Evolutionary conservation across 2,329 filamentous ascomycete species (phyloP), one percentile per base, ranked within the genome.

Genomic region (Cladosporium sphaerospermum): DNA sequence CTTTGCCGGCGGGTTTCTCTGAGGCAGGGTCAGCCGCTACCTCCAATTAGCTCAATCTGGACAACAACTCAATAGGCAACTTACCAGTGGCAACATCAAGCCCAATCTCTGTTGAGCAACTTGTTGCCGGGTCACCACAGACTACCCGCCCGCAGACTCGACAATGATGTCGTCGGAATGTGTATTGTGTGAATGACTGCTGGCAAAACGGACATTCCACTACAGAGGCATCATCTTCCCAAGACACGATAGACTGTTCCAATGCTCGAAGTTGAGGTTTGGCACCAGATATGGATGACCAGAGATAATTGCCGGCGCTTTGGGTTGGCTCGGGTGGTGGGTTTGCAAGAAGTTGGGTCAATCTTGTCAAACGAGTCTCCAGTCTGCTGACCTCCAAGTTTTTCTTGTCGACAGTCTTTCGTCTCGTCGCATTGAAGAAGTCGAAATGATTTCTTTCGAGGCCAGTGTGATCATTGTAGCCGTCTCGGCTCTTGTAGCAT

Each of bases 401-500:
- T 57, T 88, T 84, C 58, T 90, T 85, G 64, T 97, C 91, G 0
- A 96, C 84, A 37, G 77, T 88, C 59, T 84, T 87, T 62, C 85
- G 81, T 54, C 93, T 78, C n/a, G 86, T 78, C 3, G 78, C 78
- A 10, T 78, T 72, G 62, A 99, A 96, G 3, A 75, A 73, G n/a
- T 75, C 73, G 3, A 82, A 90, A 62, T 90, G 86, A 62, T 95
- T 85, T 55, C 83, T 76, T 54, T 84, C 75, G 2, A 85, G 69
- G 1, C 90, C 81, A 70, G 54, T 57, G 46, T 63, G 61, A 54
- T 99, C 91, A 66, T 95, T 96, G 71, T 99, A 99, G 3, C 93
- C 93, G 23, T 91, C 89, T 63, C 93, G 82, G 48, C 90, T 96
- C 73, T 96, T 97, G 74, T 93, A 99, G 72, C 93, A 99, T n/a